Conservation (phyloP, 352 stramenopile species). For the Pseudoperonospora humuli region DNA sequence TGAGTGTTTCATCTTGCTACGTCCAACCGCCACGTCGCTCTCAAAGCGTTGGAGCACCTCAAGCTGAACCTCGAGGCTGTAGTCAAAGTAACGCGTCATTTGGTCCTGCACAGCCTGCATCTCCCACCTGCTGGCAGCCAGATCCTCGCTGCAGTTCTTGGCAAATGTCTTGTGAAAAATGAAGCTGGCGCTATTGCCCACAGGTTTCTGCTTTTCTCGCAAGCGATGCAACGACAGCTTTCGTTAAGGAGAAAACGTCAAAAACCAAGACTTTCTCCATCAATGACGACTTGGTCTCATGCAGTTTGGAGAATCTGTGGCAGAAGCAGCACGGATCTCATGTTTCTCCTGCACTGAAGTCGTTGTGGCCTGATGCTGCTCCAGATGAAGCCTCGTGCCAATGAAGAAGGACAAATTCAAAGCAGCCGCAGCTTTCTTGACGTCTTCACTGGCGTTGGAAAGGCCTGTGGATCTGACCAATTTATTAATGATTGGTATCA, state of each 20-base stretch:
- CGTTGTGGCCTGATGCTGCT: slow-evolving; percentile 8
- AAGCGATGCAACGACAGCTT: slow-evolving; percentile 45
- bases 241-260: slow-evolving; percentile 35
- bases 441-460: slow-evolving; percentile 80
- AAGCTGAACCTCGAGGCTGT: slow-evolving; percentile 41
- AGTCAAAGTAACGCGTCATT: slow-evolving; percentile 47
- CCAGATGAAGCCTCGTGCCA: slow-evolving; percentile 43
- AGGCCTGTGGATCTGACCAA: no score
- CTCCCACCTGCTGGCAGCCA: slow-evolving; percentile 41
- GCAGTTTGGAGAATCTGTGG: no score
- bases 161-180: slow-evolving; percentile 54
- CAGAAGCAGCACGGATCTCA: no score
- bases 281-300: no score
- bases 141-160: slow-evolving; percentile 43
- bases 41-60: slow-evolving; percentile 47
- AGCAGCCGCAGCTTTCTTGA: slow-evolving; percentile 56
- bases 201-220: slow-evolving; percentile 51
- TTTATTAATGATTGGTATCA: no score
- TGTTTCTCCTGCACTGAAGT: slow-evolving; percentile 1
- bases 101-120: slow-evolving; percentile 50
- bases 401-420: slow-evolving; percentile 74
- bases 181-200: slow-evolving; percentile 45
- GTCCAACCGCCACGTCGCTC: slow-evolving; percentile 45
- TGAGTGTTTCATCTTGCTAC: slow-evolving; percentile 49
- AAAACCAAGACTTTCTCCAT: no score